Conservation (phyloP, 257 asterid species). For the Solanum appendiculatum region DNA sequence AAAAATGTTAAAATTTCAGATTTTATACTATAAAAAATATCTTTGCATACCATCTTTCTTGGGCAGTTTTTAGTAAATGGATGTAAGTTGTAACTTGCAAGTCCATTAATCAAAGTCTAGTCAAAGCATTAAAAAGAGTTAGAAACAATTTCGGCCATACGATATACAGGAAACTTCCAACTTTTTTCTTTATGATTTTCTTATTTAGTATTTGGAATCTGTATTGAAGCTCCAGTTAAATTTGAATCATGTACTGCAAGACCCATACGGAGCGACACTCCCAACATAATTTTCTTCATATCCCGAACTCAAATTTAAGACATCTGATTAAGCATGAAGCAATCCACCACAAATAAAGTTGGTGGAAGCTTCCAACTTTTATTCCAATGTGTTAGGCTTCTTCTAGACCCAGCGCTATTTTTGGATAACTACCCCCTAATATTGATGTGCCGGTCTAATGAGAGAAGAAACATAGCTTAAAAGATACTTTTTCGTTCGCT, state of each 20-base stretch:
- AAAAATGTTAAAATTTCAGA: not conserved
- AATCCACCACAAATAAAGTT: not conserved
- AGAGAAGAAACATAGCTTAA: not conserved
- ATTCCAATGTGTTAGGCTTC: not conserved
- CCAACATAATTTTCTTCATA: no score
- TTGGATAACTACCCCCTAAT: not conserved
- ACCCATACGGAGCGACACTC: accelerated
- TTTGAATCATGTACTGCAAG: no score
- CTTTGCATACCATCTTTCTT: not conserved
- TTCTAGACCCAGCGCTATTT: not conserved
- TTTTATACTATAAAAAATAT: not conserved
- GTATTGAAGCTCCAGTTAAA: accelerated
- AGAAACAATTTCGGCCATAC: not conserved
- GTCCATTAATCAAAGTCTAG: not conserved
- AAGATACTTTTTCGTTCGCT: not conserved
- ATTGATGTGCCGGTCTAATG: not conserved
- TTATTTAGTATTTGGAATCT: accelerated
- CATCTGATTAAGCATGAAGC: no score
- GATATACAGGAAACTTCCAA: not conserved
- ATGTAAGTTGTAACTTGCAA: not conserved
- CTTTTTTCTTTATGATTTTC: no score
- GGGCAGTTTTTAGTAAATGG: not conserved
- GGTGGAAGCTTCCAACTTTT: not conserved
- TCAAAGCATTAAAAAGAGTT: not conserved
- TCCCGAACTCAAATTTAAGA: accelerated